Percentiles rank a stretch among this genome's conserved stretches.
These are phyloP conservation scores for Fagopyrum homotropicum DNA, from an alignment of 148 eudicot species.

Conservation along the genomic window DNA sequence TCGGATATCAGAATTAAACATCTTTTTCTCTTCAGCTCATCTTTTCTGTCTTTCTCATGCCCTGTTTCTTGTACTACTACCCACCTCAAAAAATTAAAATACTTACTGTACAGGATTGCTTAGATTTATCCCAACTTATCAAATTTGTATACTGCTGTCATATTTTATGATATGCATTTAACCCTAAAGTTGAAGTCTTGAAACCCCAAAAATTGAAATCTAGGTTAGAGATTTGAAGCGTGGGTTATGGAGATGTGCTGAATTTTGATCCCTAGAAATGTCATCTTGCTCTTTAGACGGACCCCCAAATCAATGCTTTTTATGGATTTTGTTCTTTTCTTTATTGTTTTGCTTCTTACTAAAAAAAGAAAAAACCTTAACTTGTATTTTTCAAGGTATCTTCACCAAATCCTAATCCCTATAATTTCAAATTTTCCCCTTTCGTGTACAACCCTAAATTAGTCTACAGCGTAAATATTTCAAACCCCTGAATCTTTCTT, in stretches of 20 bases:
- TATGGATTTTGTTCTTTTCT: constrained; percentile 4
- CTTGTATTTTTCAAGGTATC: not conserved
- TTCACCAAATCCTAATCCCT: not conserved
- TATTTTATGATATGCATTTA: no score
- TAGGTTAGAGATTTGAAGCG: not conserved
- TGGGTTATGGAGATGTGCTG: not conserved
- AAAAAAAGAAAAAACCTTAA: not conserved
- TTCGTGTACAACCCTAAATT: not conserved
- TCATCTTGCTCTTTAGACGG: not conserved
- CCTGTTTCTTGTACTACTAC: not conserved
- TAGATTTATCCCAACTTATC: not conserved
- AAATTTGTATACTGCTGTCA: no score
- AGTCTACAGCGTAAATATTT: not conserved
- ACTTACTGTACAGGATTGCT: not conserved
- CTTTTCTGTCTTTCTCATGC: constrained; percentile 9
- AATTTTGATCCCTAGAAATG: constrained; percentile 1
- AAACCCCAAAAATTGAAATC: no score
- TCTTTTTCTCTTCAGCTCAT: constrained; percentile 26
- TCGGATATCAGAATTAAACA: constrained; percentile 31
- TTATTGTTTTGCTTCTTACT: not conserved
- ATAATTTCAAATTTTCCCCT: not conserved
- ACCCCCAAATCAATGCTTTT: constrained; percentile 1
- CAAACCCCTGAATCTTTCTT: no score
- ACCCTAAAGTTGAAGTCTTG: no score
- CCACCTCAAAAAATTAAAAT: not conserved